A percentile compares a stretch with the other conserved stretches of the same genome.
These are phyloP conservation scores for Saposhnikovia divaricata DNA, from an alignment of 129 eudicot species.

Conservation along the genomic window DNA sequence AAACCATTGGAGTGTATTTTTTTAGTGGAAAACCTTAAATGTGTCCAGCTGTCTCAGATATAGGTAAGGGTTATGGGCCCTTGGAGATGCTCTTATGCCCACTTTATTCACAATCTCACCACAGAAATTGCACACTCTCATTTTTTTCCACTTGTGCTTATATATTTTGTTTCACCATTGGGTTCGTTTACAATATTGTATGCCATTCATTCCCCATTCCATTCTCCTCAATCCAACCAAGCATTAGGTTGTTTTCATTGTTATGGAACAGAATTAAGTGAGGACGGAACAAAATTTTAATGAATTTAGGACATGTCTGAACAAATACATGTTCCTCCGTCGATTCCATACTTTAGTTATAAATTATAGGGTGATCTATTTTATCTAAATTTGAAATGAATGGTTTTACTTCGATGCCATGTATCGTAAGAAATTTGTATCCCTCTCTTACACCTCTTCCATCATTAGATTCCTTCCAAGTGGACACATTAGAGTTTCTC, in stretches of 20 bases:
- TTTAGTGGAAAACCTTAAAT: too few species aligned
- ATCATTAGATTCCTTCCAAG: background rate
- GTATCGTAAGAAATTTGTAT: background rate
- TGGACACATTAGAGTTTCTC: background rate
- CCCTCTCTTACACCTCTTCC: background rate
- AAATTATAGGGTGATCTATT: background rate
- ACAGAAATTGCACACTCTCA: background rate
- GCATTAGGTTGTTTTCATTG: background rate
- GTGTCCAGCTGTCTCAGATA: too few species aligned
- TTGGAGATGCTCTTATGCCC: too few species aligned
- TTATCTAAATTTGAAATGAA: background rate
- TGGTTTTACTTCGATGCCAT: background rate
- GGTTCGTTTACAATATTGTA: background rate
- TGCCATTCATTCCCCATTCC: background rate
- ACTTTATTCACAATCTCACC: background rate
- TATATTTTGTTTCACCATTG: background rate
- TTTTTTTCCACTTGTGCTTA: background rate
- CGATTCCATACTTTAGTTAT: background rate
- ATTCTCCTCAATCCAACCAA: background rate
- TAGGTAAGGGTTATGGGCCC: too few species aligned
- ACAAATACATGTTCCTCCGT: background rate
- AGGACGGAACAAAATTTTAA: background rate
- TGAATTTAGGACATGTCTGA: background rate
- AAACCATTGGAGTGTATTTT: too few species aligned
- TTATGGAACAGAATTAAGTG: background rate